Evolutionary conservation across 2,329 filamentous ascomycete species (phyloP).

Genomic region (Fusarium graminum): DNA sequence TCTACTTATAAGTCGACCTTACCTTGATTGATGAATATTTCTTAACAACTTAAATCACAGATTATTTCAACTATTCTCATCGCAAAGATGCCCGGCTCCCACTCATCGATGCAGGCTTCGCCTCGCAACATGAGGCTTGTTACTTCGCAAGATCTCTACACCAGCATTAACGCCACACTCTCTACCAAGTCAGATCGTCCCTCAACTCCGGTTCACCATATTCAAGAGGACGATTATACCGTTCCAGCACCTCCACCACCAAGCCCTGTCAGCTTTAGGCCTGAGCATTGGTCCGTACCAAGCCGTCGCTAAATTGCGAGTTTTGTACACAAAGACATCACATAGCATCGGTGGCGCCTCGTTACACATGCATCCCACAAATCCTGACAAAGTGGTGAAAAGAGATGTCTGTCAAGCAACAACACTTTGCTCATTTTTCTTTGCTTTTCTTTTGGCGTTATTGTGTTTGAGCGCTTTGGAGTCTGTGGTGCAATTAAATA

Average conservation of each 20-base stretch:
- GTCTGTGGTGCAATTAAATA: slow-evolving; percentile 37
- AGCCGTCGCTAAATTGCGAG: slow-evolving; percentile 47
- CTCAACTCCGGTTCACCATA: slow-evolving; percentile 63
- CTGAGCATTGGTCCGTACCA: slow-evolving; percentile 66
- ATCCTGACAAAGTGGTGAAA: slow-evolving; percentile 9
- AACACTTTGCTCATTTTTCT: background rate
- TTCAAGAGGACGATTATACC: slow-evolving; percentile 70
- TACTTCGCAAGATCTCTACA: slow-evolving; percentile 65
- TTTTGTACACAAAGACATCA: slow-evolving; percentile 20
- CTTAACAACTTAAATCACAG: slow-evolving; percentile 24
- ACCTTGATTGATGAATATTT: background rate
- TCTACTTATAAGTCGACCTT: slow-evolving; percentile 32
- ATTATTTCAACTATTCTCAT: slow-evolving; percentile 1
- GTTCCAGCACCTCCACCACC: slow-evolving; percentile 75
- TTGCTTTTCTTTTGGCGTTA: slow-evolving; percentile 31
- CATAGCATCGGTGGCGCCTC: slow-evolving; percentile 28
- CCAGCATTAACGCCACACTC: slow-evolving; percentile 66
- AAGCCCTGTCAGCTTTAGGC: slow-evolving; percentile 72
- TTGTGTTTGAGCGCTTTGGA: slow-evolving; percentile 38
- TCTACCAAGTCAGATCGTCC: slow-evolving; percentile 59
- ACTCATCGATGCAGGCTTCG: slow-evolving; percentile 60
- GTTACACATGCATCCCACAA: slow-evolving; percentile 20
- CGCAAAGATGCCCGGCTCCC: slow-evolving; percentile 54
- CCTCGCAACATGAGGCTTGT: slow-evolving; percentile 61
- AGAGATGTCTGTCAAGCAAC: slow-evolving; percentile 1